Base-by-base conservation (phyloP, 2,329 filamentous ascomycete genomes). In the Clonostachys chloroleuca region DNA sequence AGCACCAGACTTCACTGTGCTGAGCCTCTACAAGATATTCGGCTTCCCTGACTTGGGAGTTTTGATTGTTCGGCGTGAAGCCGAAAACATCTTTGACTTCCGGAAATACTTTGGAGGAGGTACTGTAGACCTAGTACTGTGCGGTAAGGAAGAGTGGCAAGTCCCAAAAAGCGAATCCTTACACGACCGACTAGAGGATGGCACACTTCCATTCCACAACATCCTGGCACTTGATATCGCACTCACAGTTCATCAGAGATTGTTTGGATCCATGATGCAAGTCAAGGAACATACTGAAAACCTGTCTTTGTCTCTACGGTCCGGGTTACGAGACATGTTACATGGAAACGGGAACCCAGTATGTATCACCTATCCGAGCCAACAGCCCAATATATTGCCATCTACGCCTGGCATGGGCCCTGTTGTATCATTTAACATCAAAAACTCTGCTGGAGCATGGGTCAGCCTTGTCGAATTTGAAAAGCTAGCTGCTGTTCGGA, bases 21-120 rank as follows among this genome's bases (percentile, higher is more conserved):
- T 97, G 40, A 96, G 92, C 64, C 83, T 97, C 53, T 95, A 96
- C 70, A 99, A 97, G 64, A 92, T 96, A n/a, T 97, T 97, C 63
- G 92, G 94, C 2, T 96, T 96, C 54, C 92, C 92, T 0, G 89
- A 97, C 61, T 73, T 97, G 3, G 92, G 92, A 2, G 91, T 85
- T 2, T 68, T 99, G 49, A 83, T 97, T 33, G 83, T 97, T 12
- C 83, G 87, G 40, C 91, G 89, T 55, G 75, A 80, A 34, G 80
- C 87, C 12, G 81, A 80, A 7, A 63, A 75, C 37, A 61, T 86
- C 4, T 83, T 96, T 42, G 70, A 78, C 34, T 72, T 74, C 40
- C 81, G 90, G 50, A 83, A 73, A 51, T 99, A 95, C 58, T 99
- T 99, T 66, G 92, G 92, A 6, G 94, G 92, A 7, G 94, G 94